Evolutionary conservation across 2,329 filamentous ascomycete species (phyloP), one percentile per base, ranked within the genome.

Genomic region (Geoglossum cookeanum): DNA sequence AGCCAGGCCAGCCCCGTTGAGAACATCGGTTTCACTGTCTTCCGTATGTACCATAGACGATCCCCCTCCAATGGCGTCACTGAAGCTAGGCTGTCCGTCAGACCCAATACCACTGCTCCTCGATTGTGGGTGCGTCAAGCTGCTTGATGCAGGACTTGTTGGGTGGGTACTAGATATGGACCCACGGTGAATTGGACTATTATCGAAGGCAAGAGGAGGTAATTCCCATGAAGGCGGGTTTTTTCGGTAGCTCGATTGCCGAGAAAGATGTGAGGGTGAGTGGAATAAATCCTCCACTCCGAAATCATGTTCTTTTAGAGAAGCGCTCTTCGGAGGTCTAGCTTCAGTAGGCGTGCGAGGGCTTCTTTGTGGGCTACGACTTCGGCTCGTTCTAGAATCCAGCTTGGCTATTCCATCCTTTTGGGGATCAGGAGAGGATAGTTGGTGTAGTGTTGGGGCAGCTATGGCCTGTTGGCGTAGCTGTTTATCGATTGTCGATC

Each of bases 1-100:
- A 29, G 86, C 68, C 27, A 88, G 72, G 0, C 84, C 84, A 5
- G 81, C 75, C 66, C 87, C 80, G 61, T 81, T 78, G 32, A 88
- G 70, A 4, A 87, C 71, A 45, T 81, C 79, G 59, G 80, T 78
- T 65, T 89, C 85, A 7, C 76, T 77, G 3, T 82, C 82, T 64
- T 87, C 84, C 30, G 78, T 73, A 39, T 29, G 17, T 13, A 37
- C 8, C 11, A 13, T 33, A 9, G 39, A 27, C 32, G 54, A 32
- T 44, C n/a, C 17, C 8, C 33, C 27, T 29, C 54, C 44, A n/a
- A n/a, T 32, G 37, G 29, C 11, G 7, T 53, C 49, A 11, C 3
- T 3, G 15, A 9, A 33, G 22, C 29, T 37, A 8, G 33, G 11
- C 22, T 53, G 49, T 33, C 30, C 49, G 22, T 53, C 49, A 35